A percentile compares a stretch with the other conserved stretches of the same genome.
These are phyloP conservation scores for Litchi chinensis DNA, from an alignment of 345 rosid species.

Conservation along the genomic window DNA sequence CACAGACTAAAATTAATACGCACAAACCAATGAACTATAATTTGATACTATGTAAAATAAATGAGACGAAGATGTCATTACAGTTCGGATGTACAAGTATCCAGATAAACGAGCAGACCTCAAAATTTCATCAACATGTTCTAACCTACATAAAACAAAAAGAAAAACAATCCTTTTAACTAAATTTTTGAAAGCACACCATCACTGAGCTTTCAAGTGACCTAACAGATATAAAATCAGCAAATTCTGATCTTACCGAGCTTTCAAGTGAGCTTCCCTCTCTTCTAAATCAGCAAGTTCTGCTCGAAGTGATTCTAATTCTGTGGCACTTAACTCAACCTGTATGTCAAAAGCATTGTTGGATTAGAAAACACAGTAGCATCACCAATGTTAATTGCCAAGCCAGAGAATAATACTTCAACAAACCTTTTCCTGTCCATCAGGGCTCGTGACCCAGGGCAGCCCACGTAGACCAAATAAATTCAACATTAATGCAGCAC, in stretches of 20 bases:
- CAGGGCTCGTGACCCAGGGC: constrained; percentile 65
- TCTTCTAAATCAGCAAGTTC: constrained; percentile 86
- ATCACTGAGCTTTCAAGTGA: not conserved
- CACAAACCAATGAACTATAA: constrained; percentile 20
- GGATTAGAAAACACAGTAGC: constrained; percentile 18
- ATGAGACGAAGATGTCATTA: constrained; percentile 32
- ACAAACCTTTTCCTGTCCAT: constrained; percentile 78
- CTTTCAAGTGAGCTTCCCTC: constrained; percentile 84
- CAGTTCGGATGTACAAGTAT: constrained; percentile 80
- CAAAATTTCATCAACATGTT: constrained; percentile 86
- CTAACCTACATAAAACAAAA: constrained; percentile 56
- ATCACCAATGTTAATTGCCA: constrained; percentile 12
- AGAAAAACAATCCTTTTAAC: not conserved
- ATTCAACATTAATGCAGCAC: constrained; percentile 74
- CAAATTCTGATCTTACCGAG: constrained; percentile 61
- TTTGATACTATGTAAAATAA: constrained; percentile 3
- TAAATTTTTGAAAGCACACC: not conserved
- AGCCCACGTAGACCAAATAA: constrained; percentile 68
- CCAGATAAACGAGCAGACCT: constrained; percentile 91
- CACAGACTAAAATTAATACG: not conserved
- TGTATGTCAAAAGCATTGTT: constrained; percentile 27
- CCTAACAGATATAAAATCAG: not conserved
- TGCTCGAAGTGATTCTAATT: constrained; percentile 79
- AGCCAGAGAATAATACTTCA: constrained; percentile 13
- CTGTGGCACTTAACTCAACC: constrained; percentile 73